Base-by-base conservation (phyloP, 2,329 filamentous ascomycete genomes). In the Colletotrichum paranaense region DNA sequence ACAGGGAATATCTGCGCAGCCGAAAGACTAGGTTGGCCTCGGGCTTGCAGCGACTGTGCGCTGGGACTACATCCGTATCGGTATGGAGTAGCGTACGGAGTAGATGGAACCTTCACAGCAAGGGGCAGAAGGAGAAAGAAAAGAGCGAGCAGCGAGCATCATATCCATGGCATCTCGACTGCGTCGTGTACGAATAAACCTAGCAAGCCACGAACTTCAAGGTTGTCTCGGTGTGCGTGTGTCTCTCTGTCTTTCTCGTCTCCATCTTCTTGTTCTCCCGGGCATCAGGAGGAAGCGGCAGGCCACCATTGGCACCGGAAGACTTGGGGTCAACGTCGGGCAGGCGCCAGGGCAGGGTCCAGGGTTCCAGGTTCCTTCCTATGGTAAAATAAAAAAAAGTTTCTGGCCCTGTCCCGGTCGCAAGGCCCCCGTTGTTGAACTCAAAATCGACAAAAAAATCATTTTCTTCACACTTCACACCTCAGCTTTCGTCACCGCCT, bases 401-500 rank as follows among this genome's bases (percentile, higher is more conserved):
- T 66, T 62, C 56, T 62, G 22, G 19, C 32, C 62, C 49, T 62
- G 57, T 49, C 71, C 71, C 35, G 14, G 67, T 70, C 59, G 58
- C 59, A 22, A 64, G 35, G 35, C 35, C 35, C n/a, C 49, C 35
- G 35, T 30, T 38, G 9, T 57, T 24, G 67, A 73, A 73, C 60
- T 66, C 62, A 65, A 73, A 66, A 59, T 63, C 42, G 26, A 53
- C 58, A 38, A 22, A 57, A 26, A 68, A 26, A 9, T 22, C 35
- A 28, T 35, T 66, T 35, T 28, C 8, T 56, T 56, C 19, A 6
- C 26, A n/a, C 12, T 38, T 24, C n/a, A 46, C 62, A 65, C 60
- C 49, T 70, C 67, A 55, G 68, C 67, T 62, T 62, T 65, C 49
- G 67, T 65, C 67, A 65, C 55, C 26, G 35, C 59, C 56, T 24